Base-by-base conservation (phyloP, 192 early-diverging fungal genomes). In the Podila epigama region DNA sequence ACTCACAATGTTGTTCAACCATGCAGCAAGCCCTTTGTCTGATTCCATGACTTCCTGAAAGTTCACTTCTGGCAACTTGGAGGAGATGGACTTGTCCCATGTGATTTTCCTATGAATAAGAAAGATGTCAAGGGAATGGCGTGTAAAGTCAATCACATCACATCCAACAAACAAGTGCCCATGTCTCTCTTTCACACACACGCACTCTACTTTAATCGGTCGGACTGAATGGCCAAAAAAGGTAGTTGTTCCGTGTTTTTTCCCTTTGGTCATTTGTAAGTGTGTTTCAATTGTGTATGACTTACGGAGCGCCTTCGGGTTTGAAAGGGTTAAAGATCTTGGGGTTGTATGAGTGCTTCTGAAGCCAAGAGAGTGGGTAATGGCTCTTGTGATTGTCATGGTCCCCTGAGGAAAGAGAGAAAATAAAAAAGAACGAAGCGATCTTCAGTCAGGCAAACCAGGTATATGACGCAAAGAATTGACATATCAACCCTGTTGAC, bases 41-140 rank as follows among this genome's bases (percentile, higher is more conserved):
- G 88, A 75, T 2, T 80, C 42, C 92, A 95, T 88, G 27, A 91
- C 91, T 31, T 88, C 84, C 33, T 91, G 80, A 68, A 82, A 92
- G 18, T 60, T 25, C 18, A 77, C 66, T 32, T 77, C 73, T 6
- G 73, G 73, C 36, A 77, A 51, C 20, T 53, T 25, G 10, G 60
- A 63, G 1, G 55, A 57, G n/a, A 77, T 77, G n/a, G 73, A 77
- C 36, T 77, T 77, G 42, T 68, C 61, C 73, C 73, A 77, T 36
- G 73, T 77, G 20, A 68, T 68, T 48, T 77, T 77, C 5, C 73
- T 77, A 40, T 54, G 27, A 39, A 22, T 39, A 32, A 16, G 10
- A 16, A 41, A 54, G 13, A 20, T n/a, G n/a, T n/a, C n/a, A n/a
- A n/a, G n/a, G n/a, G n/a, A n/a, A n/a, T n/a, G n/a, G n/a, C n/a